These are phyloP conservation scores for Parmelia sp. DNA, from an alignment of 495 filamentous ascomycete species.

Conservation along the genomic window DNA sequence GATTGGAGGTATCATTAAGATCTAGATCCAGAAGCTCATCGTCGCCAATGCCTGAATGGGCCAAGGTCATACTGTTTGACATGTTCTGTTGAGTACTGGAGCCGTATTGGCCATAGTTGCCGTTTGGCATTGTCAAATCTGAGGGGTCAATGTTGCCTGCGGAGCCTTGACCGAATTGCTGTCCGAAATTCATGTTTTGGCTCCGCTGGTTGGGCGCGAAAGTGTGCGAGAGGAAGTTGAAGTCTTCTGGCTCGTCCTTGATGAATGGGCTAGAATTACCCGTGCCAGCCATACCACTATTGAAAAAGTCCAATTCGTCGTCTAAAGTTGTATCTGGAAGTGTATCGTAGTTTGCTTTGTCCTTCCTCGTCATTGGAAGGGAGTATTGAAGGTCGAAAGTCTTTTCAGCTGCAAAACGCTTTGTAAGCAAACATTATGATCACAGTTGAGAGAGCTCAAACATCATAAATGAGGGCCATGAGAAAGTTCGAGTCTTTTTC, in stretches of 20 bases:
- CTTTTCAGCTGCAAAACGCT: slow-evolving; percentile 19
- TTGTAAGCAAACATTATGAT: slow-evolving; percentile 16
- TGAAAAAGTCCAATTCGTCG: slow-evolving; percentile 37
- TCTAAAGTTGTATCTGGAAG: slow-evolving; percentile 32
- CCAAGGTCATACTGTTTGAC: slow-evolving; percentile 47
- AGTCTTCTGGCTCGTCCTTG: slow-evolving; percentile 71
- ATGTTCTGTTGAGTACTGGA: slow-evolving; percentile 47
- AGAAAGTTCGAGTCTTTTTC: background rate
- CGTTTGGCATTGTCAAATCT: slow-evolving; percentile 65
- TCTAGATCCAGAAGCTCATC: slow-evolving; percentile 50
- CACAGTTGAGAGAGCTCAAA: background rate
- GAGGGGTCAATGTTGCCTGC: slow-evolving; percentile 74
- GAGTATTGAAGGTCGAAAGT: slow-evolving; percentile 24
- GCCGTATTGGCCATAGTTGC: slow-evolving; percentile 41
- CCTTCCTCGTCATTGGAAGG: slow-evolving; percentile 27
- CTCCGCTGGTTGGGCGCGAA: slow-evolving; percentile 52
- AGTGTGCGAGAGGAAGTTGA: slow-evolving; percentile 46
- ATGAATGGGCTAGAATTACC: slow-evolving; percentile 58
- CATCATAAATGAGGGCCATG: too few relatives aligned
- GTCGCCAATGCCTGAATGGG: slow-evolving; percentile 49
- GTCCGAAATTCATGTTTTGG: slow-evolving; percentile 54
- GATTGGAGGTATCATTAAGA: slow-evolving; percentile 34
- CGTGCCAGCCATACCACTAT: slow-evolving; percentile 38
- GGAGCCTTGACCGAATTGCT: slow-evolving; percentile 55
- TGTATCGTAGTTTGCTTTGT: slow-evolving; percentile 33